Base-by-base conservation (phyloP, 1,284 basidiomycete genomes). In the Puccinia sorghi region DNA sequence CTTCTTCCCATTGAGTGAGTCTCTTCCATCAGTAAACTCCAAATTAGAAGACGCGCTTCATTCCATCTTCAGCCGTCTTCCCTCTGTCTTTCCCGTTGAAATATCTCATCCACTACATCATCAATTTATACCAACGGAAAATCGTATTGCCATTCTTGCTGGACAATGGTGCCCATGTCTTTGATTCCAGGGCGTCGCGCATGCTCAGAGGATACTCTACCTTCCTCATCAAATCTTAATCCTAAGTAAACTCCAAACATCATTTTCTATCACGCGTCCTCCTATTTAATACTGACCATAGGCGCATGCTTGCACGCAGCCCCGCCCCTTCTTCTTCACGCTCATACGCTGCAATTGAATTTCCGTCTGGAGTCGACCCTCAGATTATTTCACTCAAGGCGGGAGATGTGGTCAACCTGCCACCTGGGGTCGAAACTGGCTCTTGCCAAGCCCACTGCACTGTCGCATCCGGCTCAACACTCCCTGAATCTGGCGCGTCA, bases 211-310 rank as follows among this genome's bases (percentile, higher is more conserved):
- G 48, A 50, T 39, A 52, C 17, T 54, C 48, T 43, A n/a, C 27
- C 67, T n/a, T 69, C 66, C 32, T 54, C 32, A 70, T 54, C 67
- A 32, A 70, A 50, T 70, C 4, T 32, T 22, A n/a, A 50, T 50
- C 39, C n/a, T 3, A 54, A 54, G 48, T 70, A 15, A 54, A 32
- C 25, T 39, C 4, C 4, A 32, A 9, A 39, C 9, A 9, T 17
- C 48, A 12, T n/a, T 27, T 15, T 37, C 27, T 15, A 5, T 22
- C 12, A 54, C 22, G 22, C 64, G 7, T 15, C 20, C 9, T 27
- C 12, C 64, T 25, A 39, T 61, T 61, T n/a, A 25, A 61, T 39
- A 61, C 59, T 61, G 59, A 61, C 25, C 8, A n/a, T 25, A 46
- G 12, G 8, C 20, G 0, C 43, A 43, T 2, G 2, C 41, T 48